Base-by-base conservation (phyloP, 305 asterid genomes). In the Fraxinus sp. region DNA sequence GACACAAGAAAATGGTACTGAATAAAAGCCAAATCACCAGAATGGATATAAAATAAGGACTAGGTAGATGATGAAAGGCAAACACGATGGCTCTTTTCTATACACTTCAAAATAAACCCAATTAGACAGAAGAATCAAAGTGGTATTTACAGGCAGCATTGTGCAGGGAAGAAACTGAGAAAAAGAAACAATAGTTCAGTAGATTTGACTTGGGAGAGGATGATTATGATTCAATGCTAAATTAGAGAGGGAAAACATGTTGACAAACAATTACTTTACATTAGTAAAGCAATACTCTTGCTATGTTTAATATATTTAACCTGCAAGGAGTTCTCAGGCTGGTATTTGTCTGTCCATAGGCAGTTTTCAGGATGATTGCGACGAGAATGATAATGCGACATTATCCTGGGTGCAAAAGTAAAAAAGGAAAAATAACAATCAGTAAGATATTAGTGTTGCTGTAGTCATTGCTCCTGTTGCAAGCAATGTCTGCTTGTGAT, bases 301-400 rank as follows among this genome's bases (percentile, higher is more conserved):
- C 64, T 20, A 72, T 49, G 52, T 79, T 76, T 39, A 80, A 85
- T 79, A 83, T 74, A 86, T 81, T 82, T 81, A 79, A 96, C 99
- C 99, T 97, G 93, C 71, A 86, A 85, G 84, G 95, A 91, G 88
- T 84, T 92, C 88, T 84, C 91, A 82, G 99, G 99, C 86, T 87
- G 94, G 89, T 93, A 93, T 86, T 93, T 97, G 89, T 93, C 92
- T 2, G 97, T 94, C 99, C 99, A 97, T 75, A 97, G 86, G 88
- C 93, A 88, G 86, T 92, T 94, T 80, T 84, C 90, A 30, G 86
- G 89, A 84, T 73, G 89, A 81, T 83, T 82, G 81, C 77, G 85
- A 74, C 90, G 84, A 64, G 93, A 84, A 77, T 83, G 92, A 78
- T 88, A 87, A 77, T 88, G 87, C 82, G 89, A 88, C 80, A 86